Conservation (phyloP, 1,284 basidiomycete species). For the Anthracocystis setariae region DNA sequence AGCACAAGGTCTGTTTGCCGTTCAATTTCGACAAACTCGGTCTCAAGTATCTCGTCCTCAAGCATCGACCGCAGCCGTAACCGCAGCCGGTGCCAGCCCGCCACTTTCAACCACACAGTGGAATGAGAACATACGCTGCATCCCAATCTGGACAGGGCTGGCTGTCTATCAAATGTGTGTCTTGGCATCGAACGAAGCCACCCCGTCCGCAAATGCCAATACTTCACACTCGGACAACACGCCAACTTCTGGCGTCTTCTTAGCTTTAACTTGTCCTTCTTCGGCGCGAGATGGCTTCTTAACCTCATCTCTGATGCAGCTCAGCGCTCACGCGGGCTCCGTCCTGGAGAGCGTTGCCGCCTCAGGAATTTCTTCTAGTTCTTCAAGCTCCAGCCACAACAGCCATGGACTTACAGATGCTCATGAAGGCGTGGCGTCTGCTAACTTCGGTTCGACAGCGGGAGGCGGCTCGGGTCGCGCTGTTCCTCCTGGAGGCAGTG, state of each 20-base stretch:
- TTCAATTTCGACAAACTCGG: conserved; percentile 19
- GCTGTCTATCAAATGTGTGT: conserved; percentile 55
- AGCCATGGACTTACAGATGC: conserved; percentile 9
- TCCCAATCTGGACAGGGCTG: conserved; percentile 48
- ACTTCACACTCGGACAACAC: neutral
- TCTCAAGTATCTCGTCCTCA: neutral
- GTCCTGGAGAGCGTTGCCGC: conserved; percentile 40
- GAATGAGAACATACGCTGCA: conserved; percentile 48
- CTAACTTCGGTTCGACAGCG: conserved; percentile 46
- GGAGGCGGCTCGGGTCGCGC: conserved; percentile 48
- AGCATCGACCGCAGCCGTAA: neutral
- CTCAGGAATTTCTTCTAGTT: conserved; percentile 8
- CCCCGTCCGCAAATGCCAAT: neutral
- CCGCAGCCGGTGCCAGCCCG: neutral
- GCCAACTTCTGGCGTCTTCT: conserved; percentile 37
- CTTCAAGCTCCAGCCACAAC: conserved; percentile 20
- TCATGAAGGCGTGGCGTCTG: conserved; percentile 33
- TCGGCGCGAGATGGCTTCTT: conserved; percentile 18
- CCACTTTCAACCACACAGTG: conserved; percentile 12
- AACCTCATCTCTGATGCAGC: conserved; percentile 32
- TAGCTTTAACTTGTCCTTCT: conserved; percentile 45
- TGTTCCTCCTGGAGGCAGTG: conserved; percentile 45
- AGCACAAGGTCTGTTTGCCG: conserved; percentile 43
- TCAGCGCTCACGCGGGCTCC: conserved; percentile 45
- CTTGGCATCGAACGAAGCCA: conserved; percentile 21